Evolutionary conservation across 768 basidiomycete genomes (phyloP).

Genomic region (Pleurotus cornucopiae): DNA sequence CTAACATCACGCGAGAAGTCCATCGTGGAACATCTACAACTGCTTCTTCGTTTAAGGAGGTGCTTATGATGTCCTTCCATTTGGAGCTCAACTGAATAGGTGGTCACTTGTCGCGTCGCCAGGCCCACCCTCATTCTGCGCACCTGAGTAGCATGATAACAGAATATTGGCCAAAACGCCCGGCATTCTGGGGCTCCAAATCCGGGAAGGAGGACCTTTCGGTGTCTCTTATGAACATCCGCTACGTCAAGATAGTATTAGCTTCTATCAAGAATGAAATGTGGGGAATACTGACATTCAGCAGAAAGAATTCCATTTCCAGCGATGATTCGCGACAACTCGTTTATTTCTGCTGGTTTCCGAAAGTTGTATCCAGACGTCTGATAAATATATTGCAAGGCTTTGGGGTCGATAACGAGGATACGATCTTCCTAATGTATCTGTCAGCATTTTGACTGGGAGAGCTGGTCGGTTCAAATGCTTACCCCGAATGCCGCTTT

Average conservation of each 20-base stretch:
- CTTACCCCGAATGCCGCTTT: no score
- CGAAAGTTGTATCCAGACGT: background rate
- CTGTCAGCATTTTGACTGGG: no score
- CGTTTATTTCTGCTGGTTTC: background rate
- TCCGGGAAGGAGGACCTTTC: constrained; percentile 42
- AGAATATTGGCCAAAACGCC: constrained; percentile 37
- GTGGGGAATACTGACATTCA: constrained; percentile 26
- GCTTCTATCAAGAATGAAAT: constrained; percentile 6
- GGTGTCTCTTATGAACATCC: constrained; percentile 40
- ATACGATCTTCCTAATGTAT: background rate
- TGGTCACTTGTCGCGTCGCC: background rate
- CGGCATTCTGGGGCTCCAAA: constrained; percentile 39
- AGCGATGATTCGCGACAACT: background rate
- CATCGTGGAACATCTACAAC: constrained; percentile 45
- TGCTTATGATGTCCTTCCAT: constrained; percentile 45
- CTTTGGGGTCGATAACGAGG: background rate
- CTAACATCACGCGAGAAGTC: constrained; percentile 46
- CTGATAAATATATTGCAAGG: background rate
- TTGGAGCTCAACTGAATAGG: constrained; percentile 37
- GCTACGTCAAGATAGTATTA: constrained; percentile 13
- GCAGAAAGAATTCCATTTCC: constrained; percentile 15
- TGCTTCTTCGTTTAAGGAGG: constrained; percentile 32
- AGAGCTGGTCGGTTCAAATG: no score
- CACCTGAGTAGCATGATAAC: constrained; percentile 28
- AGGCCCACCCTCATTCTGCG: background rate